These are phyloP conservation scores for Butyriboletus appendiculatus DNA, from an alignment of 1,284 basidiomycete species.

Conservation along the genomic window DNA sequence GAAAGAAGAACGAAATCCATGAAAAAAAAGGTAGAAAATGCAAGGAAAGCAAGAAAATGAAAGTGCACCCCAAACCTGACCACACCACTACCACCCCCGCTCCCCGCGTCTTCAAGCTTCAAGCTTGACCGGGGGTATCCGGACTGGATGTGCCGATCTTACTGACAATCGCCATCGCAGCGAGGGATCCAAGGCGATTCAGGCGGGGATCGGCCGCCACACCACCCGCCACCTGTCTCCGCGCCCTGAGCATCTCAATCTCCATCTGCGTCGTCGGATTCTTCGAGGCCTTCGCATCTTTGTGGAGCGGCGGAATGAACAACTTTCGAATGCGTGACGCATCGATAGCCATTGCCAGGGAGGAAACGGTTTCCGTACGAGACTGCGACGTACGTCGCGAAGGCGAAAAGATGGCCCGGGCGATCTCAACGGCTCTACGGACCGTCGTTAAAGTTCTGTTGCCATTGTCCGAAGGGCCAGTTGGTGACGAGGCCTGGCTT, in stretches of 20 bases:
- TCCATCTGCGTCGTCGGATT: neutral
- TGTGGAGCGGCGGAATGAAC: neutral
- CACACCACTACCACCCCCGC: neutral
- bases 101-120: neutral
- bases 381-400: neutral
- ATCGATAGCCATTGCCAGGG: neutral
- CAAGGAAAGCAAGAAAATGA: neutral
- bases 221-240: neutral
- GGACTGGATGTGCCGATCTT: neutral
- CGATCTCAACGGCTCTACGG: neutral
- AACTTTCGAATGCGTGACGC: neutral
- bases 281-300: neutral
- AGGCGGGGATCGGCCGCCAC: neutral
- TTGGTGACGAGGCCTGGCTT: too few species aligned
- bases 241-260: neutral
- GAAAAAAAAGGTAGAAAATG: neutral
- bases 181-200: neutral
- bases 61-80: neutral
- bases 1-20: neutral
- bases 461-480: neutral
- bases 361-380: neutral
- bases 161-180: neutral
- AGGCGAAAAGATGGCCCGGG: constrained; percentile 1
- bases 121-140: neutral
- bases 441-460: neutral